Base-by-base conservation (phyloP, 2,329 filamentous ascomycete genomes). In the Emmonsiellopsis sp. region DNA sequence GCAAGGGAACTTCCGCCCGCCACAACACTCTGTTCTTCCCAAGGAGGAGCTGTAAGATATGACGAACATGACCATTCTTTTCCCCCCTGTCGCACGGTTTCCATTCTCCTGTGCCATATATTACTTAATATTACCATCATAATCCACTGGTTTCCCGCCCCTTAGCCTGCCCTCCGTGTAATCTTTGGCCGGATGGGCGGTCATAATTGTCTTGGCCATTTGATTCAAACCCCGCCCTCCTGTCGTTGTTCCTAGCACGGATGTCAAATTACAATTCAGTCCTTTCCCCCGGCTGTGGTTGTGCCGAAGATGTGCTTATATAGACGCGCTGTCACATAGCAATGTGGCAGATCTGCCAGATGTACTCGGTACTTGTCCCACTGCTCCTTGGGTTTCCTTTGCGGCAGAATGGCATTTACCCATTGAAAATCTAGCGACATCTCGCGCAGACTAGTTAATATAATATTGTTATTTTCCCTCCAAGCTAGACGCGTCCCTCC, bases 301-400 rank as follows among this genome's bases (percentile, higher is more conserved):
- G 91, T 89, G 91, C 90, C 90, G 88, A 91, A 95, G 89, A 95
- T 89, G 89, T 95, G 90, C 90, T 93, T 82, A 94, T 78, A 93
- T 80, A 54, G 60, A 71, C 13, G 13, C 31, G 17, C 42, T 46
- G 51, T 55, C 48, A 52, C 32, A 54, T 34, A 40, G 42, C 46
- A 49, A 36, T n/a, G 49, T 53, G 57, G 61, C 53, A 55, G 60
- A 60, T 58, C 54, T 55, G 64, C 70, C 68, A 65, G 68, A 71
- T 59, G 69, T 72, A 73, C 70, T 72, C 69, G 70, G 71, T 70
- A 57, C 66, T 58, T 71, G 69, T 69, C 68, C 60, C 62, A 60
- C 57, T 60, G 54, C 53, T 44, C 47, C 53, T 57, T 50, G 57
- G 59, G 52, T 59, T 57, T 59, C 62, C 63, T 47, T 43, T 39